A percentile compares a stretch with the other conserved stretches of the same genome.
These are phyloP conservation scores for Fusarium paranaense DNA, from an alignment of 2,329 filamentous ascomycete species.

Conservation along the genomic window DNA sequence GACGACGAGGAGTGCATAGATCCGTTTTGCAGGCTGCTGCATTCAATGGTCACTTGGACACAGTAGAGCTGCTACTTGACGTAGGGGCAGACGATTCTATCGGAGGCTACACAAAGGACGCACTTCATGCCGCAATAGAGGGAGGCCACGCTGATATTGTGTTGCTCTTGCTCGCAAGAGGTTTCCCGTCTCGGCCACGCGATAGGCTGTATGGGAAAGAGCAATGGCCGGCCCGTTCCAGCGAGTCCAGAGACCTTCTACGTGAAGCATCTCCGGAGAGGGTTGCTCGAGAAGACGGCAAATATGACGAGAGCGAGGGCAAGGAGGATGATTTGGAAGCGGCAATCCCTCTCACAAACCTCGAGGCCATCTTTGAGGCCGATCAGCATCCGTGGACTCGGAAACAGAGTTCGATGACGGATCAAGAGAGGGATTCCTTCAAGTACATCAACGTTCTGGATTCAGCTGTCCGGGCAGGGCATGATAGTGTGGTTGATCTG, in stretches of 20 bases:
- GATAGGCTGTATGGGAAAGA: neutral
- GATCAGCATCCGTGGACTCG: neutral
- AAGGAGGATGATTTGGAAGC: too few relatives aligned
- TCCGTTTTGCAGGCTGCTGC: conserved; percentile 14
- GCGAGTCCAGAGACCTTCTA: neutral
- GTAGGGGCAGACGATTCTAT: neutral
- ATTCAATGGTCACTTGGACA: neutral
- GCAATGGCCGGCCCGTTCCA: neutral
- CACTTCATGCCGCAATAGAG: conserved; percentile 11
- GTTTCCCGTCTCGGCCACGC: neutral
- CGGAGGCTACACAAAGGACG: neutral
- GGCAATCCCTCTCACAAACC: neutral
- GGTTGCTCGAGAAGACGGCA: neutral
- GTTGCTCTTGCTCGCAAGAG: neutral
- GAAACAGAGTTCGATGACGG: neutral
- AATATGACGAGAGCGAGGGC: neutral
- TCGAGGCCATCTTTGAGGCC: neutral
- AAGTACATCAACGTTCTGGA: neutral
- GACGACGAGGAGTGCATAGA: neutral
- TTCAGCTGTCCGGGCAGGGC: neutral
- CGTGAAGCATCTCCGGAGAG: neutral
- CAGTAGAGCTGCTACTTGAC: neutral
- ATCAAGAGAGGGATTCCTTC: neutral
- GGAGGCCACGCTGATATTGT: conserved; percentile 18
- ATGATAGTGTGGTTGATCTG: neutral